Evolutionary conservation across 495 filamentous ascomycete species (phyloP), one percentile per base, ranked within the genome.

Genomic region (Talaromyces thailandensis): DNA sequence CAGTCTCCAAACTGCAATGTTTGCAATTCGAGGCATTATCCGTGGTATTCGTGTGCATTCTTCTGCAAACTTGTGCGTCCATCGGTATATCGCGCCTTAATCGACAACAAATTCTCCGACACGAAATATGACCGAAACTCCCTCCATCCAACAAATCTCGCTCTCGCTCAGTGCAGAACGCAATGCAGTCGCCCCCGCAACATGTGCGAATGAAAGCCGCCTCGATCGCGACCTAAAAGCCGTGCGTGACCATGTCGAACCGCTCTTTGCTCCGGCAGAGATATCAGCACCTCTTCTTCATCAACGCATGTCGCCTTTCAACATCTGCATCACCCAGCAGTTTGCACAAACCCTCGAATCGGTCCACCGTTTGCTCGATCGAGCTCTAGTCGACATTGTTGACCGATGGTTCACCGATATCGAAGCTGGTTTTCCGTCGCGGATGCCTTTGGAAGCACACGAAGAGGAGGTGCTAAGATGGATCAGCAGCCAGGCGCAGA

Each of bases 321-420:
- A 35, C 1, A 62, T 73, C 7, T 61, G 69, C 6, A 53, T 64
- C 18, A 64, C 43, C 4, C 29, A 23, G 18, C 28, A 29, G 4
- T 58, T 58, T 25, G 56, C 56, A 18, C 12, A 18, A 23, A 32
- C 70, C 43, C n/a, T 75, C 16, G 25, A 48, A n/a, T 24, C 69
- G 6, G n/a, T 77, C 0, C 62, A 69, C 32, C 35, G 62, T 11
- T 70, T 72, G 2, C 61, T 79, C 7, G 66, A 64, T 2, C 24
- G 65, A 2, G 77, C 77, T 4, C 58, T 80, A 43, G 62, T 62
- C 1, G 67, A 79, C 32, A 78, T 81, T 31, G 66, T 81, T 5
- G 53, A 67, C 21, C 66, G 75, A 62, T 80, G 78, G 78, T 79
- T 73, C 72, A 69, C 63, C 1, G 75, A 76, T 40, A 45, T 61